Evolutionary conservation across 305 asterid genomes (phyloP).

Genomic region (Solanum chacoense): DNA sequence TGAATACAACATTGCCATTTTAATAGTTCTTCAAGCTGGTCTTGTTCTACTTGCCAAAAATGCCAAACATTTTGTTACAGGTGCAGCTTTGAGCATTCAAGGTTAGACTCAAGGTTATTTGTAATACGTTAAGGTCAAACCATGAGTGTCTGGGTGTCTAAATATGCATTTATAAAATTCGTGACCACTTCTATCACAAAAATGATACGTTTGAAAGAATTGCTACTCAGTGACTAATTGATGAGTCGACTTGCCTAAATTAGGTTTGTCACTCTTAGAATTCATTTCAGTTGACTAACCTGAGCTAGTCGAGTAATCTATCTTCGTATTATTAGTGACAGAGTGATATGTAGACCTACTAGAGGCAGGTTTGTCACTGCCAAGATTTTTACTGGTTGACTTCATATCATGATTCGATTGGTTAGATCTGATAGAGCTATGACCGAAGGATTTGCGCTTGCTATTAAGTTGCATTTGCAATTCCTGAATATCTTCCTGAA

Average conservation of each 20-base stretch:
- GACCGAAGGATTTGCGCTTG: background rate
- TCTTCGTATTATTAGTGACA: background rate
- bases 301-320: background rate
- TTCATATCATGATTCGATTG: background rate
- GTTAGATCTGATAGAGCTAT: background rate
- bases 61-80: background rate
- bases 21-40: background rate
- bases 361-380: background rate
- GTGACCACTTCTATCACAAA: background rate
- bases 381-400: background rate
- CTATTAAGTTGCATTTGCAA: background rate
- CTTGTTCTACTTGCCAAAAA: background rate
- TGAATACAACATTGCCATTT: background rate
- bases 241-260: background rate
- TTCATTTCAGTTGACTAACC: background rate
- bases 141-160: background rate
- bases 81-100: background rate
- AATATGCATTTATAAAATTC: background rate
- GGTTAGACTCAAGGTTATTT: background rate
- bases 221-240: background rate
- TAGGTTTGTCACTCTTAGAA: background rate
- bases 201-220: background rate
- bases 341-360: background rate
- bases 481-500: background rate
- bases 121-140: background rate